Evolutionary conservation across 2,329 filamentous ascomycete species (phyloP).

Genomic region (Arthrobotrys sinensis): DNA sequence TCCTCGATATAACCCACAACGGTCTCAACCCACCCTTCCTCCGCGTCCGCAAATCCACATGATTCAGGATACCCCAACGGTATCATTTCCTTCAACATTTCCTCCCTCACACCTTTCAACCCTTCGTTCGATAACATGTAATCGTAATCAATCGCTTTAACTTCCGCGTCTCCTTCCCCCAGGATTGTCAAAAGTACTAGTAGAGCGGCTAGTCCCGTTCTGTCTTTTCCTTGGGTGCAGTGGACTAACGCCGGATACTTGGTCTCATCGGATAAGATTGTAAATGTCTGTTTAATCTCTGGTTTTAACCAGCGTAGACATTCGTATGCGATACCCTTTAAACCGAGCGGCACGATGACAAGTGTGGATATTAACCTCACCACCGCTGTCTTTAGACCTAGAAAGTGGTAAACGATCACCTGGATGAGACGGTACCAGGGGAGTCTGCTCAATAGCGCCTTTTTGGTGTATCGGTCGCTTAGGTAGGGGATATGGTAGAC

Average conservation of each 20-base stretch:
- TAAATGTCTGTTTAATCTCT: constrained; percentile 74
- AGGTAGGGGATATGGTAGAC: constrained; percentile 44
- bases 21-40: constrained; percentile 75
- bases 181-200: constrained; percentile 77
- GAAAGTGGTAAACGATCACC: constrained; percentile 75
- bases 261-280: constrained; percentile 69
- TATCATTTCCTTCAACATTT: constrained; percentile 78
- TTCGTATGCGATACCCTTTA: constrained; percentile 79
- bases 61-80: constrained; percentile 76
- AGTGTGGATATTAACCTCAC: constrained; percentile 79
- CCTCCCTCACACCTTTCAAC: constrained; percentile 75
- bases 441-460: constrained; percentile 40
- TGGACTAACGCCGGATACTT: constrained; percentile 80
- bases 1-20: constrained; percentile 74
- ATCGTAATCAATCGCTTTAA: constrained; percentile 77
- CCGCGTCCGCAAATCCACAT: constrained; percentile 80
- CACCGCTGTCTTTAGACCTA: constrained; percentile 79
- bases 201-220: constrained; percentile 80
- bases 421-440: constrained; percentile 68
- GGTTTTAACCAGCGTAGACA: constrained; percentile 78
- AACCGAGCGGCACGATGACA: constrained; percentile 80
- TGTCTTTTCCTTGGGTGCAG: constrained; percentile 91
- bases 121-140: constrained; percentile 77
- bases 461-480: constrained; percentile 25
- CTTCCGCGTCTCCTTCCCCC: constrained; percentile 62